A percentile compares a stretch with the other conserved stretches of the same genome.
These are phyloP conservation scores for Paramecium tetraurelia DNA, from an alignment of 73 alveolate species.

Conservation along the genomic window DNA sequence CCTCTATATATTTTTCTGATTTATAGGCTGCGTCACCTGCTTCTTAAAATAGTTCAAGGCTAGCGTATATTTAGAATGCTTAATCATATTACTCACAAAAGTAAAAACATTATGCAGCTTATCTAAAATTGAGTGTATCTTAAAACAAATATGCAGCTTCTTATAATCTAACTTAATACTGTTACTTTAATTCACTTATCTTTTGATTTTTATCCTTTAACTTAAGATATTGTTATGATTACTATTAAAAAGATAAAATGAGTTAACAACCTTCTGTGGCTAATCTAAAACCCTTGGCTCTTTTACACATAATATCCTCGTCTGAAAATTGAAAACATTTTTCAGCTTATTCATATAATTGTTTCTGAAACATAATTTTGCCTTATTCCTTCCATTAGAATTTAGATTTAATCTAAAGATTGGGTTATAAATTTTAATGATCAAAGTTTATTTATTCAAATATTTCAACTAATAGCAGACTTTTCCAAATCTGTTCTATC, in stretches of 20 bases:
- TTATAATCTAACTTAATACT: background rate
- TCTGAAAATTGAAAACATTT: conserved; percentile 76
- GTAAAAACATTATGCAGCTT: conserved; percentile 80
- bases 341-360: conserved; percentile 77
- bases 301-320: conserved; percentile 61
- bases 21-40: conserved; percentile 76
- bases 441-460: background rate
- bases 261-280: conserved; percentile 65
- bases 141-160: conserved; percentile 65
- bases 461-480: background rate
- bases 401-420: conserved; percentile 18
- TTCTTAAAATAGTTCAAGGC: conserved; percentile 56
- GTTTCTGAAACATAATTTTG: conserved; percentile 71
- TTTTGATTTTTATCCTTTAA: background rate
- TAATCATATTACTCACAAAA: conserved; percentile 64
- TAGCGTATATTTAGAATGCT: conserved; percentile 67
- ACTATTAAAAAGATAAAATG: background rate
- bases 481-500: conserved; percentile 72
- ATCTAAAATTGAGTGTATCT: conserved; percentile 45
- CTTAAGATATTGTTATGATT: background rate
- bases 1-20: conserved; percentile 48
- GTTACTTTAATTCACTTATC: background rate
- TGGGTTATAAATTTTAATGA: background rate
- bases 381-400: conserved; percentile 78
- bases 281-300: conserved; percentile 65